phyloP scores from a whole-genome alignment of 345 rosid genomes.

The Gossypium australe region DNA sequence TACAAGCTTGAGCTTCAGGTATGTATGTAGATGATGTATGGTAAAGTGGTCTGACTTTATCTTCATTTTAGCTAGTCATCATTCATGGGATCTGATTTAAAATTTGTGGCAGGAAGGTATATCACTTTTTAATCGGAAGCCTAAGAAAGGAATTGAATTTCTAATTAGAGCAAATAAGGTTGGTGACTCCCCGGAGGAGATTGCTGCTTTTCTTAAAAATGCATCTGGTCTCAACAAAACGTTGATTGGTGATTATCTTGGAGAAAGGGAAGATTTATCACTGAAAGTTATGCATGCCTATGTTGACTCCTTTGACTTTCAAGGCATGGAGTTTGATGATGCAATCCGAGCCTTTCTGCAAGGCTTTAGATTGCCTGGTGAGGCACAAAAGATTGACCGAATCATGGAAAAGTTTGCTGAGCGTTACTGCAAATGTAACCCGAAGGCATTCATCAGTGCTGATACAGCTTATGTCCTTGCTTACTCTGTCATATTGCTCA shows the following conservation, averaged over 20 bases:
- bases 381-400: constrained; percentile 98
- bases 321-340: constrained; percentile 89
- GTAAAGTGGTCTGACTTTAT: constrained; percentile 6
- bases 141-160: constrained; percentile 95
- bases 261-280: constrained; percentile 93
- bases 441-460: constrained; percentile 87
- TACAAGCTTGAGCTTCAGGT: constrained; percentile 99
- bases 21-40: constrained; percentile 10
- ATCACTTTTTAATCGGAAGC: constrained; percentile 93
- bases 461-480: constrained; percentile 99
- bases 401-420: constrained; percentile 99
- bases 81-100: constrained; percentile 33
- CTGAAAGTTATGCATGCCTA: constrained; percentile 98
- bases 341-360: constrained; percentile 81
- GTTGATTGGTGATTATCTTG: constrained; percentile 92
- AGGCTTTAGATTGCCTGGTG: constrained; percentile 98
- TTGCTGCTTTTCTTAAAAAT: constrained; percentile 88
- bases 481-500: constrained; percentile 93
- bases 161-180: constrained; percentile 92
- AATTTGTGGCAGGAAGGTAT: constrained; percentile 97
- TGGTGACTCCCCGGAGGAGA: constrained; percentile 89
- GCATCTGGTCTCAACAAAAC: constrained; percentile 84
- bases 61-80: constrained; percentile 8
- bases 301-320: constrained; percentile 90
- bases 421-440: constrained; percentile 95